Base-by-base conservation (phyloP, 805 yeast genomes). In the Grigorovia jiainica region DNA sequence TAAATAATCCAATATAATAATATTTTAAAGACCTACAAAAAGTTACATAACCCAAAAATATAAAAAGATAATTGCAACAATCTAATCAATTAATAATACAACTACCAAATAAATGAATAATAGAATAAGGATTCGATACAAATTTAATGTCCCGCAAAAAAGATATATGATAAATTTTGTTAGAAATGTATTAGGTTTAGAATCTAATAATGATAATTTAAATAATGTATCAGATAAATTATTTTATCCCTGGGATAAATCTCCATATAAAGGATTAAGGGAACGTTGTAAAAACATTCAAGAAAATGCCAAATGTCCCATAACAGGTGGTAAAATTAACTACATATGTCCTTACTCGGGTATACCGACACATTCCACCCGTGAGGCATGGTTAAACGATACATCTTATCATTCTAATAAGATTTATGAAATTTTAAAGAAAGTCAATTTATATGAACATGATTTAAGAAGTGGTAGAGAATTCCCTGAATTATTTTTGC, bases 401-500 rank as follows among this genome's bases (percentile, higher is more conserved):
- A 67, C 57, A 7, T 77, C 74, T 19, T 89, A 89, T 60, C 96
- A 86, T 54, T 55, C 66, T 19, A 58, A 75, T 20, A 74, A 79
- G 52, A 76, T 70, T 48, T 84, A 83, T 61, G 85, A 87, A 55
- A 64, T 76, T 35, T 73, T 92, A 67, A 82, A 81, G 55, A 82
- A 83, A 65, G 97, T 86, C 34, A 92, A 92, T 63, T 76, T 85
- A 40, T 90, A 80, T 63, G 98, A 92, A 63, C 97, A 90, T 57
- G 98, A 92, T 65, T 69, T 92, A 50, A 76, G 97, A 61, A 80
- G 92, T 33, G 97, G 97, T 3, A 76, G 98, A 58, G 82, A 79
- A 39, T 90, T 92, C 65, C 95, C 95, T 18, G 97, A 92, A 66
- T 89, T 92, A 57, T 92, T 87, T 53, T 87, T 92, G 66, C 97